Evolutionary conservation across 768 basidiomycete species (phyloP), one percentile per base, ranked within the genome.

Genomic region (Brasilioporus rufonigricans): DNA sequence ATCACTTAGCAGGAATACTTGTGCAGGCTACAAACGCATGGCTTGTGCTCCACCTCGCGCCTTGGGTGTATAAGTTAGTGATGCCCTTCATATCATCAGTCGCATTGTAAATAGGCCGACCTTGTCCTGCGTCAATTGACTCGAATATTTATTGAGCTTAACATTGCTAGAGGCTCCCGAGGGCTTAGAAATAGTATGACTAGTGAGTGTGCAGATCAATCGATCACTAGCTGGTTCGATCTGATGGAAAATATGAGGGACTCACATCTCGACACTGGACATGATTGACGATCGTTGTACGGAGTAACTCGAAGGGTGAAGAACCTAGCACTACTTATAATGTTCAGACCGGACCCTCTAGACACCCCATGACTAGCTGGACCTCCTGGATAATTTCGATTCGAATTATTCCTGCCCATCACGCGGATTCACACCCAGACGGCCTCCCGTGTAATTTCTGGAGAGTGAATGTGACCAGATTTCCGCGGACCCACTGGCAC

Each of bases 41-140:
- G 91, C 91, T 71, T 93, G 89, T 10, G 91, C 89, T 35, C 83
- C 86, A 58, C 90, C 91, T 48, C 79, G 83, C 53, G 74, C 70
- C 84, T 85, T 41, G 44, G 6, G 45, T 48, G 21, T 14, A 35
- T 27, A 41, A 49, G 44, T 57, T 13, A 59, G 51, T 23, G 18
- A 52, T 18, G 29, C 16, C 4, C 36, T 18, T 48, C 32, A 16
- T 21, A 11, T 14, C 43, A 27, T 41, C 48, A 14, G 48, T 35
- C 19, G 31, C n/a, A 23, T 21, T 5, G 19, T 12, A 47, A 21
- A 4, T n/a, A 55, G 21, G n/a, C 68, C 49, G 29, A 85, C 89
- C 78, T 92, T 92, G 66, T 85, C 77, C 71, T 92, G 87, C 1
- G 91, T 93, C 46, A 93, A 61, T 57, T 83, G 81, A 55, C 78